Evolutionary conservation across 805 yeast genomes (phyloP).

Genomic region (Grigorovia humatica): DNA sequence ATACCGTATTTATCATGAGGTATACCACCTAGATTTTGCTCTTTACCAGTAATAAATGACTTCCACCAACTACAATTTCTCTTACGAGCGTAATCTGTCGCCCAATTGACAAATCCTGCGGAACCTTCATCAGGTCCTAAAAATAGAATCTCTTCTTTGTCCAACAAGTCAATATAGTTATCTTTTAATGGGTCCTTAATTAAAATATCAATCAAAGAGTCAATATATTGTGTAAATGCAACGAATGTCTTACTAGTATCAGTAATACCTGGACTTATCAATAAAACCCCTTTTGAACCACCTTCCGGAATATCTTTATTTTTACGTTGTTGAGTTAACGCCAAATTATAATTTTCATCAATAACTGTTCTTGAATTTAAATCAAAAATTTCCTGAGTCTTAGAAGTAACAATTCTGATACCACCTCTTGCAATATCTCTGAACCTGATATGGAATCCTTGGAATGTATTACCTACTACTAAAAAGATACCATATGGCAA

Average conservation of each 20-base stretch:
- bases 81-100: slow-evolving; percentile 80
- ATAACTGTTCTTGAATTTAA: slow-evolving; percentile 79
- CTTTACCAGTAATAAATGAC: slow-evolving; percentile 94
- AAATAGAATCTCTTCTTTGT: slow-evolving; percentile 79
- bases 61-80: slow-evolving; percentile 99
- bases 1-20: slow-evolving; percentile 98
- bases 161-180: slow-evolving; percentile 72
- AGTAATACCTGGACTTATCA: slow-evolving; percentile 58
- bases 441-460: slow-evolving; percentile 95
- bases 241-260: slow-evolving; percentile 73
- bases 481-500: slow-evolving; percentile 91
- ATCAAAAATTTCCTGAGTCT: slow-evolving; percentile 75
- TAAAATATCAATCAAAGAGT: slow-evolving; percentile 76
- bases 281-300: slow-evolving; percentile 94
- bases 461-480: slow-evolving; percentile 90
- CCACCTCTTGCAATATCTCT: slow-evolving; percentile 98
- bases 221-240: slow-evolving; percentile 88
- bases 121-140: slow-evolving; percentile 99
- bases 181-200: slow-evolving; percentile 75
- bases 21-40: slow-evolving; percentile 87
- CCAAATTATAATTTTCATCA: slow-evolving; percentile 93
- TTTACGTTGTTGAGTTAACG: slow-evolving; percentile 91
- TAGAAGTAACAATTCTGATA: slow-evolving; percentile 84
- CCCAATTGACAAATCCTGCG: slow-evolving; percentile 94
- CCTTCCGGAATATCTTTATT: slow-evolving; percentile 99